phyloP scores from a whole-genome alignment of 2,329 filamentous ascomycete genomes.

The Mollisia scopiformis region DNA sequence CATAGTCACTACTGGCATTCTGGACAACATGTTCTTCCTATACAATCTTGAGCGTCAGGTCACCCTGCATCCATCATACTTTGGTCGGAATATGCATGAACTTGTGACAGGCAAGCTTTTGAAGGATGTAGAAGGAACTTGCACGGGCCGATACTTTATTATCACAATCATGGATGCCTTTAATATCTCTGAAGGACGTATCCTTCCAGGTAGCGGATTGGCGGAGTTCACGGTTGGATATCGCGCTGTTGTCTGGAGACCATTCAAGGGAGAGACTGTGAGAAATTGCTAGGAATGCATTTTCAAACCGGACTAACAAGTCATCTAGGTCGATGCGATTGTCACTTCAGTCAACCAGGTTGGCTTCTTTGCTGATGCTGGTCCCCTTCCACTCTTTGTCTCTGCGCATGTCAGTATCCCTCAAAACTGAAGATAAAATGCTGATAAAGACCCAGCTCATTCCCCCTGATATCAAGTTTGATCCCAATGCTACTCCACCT shows the following conservation, averaged over 20 bases:
- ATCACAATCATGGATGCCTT: slow-evolving; percentile 98
- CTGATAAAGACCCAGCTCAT: slow-evolving; percentile 67
- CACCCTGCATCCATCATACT: slow-evolving; percentile 95
- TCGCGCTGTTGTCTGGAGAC: slow-evolving; percentile 94
- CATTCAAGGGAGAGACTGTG: slow-evolving; percentile 98
- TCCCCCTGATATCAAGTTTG: slow-evolving; percentile 88
- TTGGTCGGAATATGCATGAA: slow-evolving; percentile 90
- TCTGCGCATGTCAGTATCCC: slow-evolving; percentile 45
- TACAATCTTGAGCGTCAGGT: slow-evolving; percentile 95
- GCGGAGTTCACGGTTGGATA: slow-evolving; percentile 96
- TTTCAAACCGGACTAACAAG: slow-evolving; percentile 23
- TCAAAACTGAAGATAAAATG: background rate
- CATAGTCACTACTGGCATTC: background rate
- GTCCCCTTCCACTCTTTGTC: slow-evolving; percentile 78
- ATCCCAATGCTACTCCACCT: slow-evolving; percentile 93
- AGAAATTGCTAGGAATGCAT: slow-evolving; percentile 36
- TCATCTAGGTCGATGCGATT: slow-evolving; percentile 82
- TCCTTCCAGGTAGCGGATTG: slow-evolving; percentile 87
- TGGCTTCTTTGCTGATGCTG: slow-evolving; percentile 87
- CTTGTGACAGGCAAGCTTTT: slow-evolving; percentile 88
- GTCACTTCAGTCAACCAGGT: slow-evolving; percentile 90
- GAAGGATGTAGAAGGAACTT: slow-evolving; percentile 92
- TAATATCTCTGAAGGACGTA: slow-evolving; percentile 90
- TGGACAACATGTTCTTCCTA: slow-evolving; percentile 89
- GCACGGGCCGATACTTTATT: slow-evolving; percentile 95